A percentile compares a stretch with the other conserved stretches of the same genome.
These are phyloP conservation scores for Fraxinus pennsylvanica DNA, from an alignment of 257 asterid genomes.

Conservation along the genomic window DNA sequence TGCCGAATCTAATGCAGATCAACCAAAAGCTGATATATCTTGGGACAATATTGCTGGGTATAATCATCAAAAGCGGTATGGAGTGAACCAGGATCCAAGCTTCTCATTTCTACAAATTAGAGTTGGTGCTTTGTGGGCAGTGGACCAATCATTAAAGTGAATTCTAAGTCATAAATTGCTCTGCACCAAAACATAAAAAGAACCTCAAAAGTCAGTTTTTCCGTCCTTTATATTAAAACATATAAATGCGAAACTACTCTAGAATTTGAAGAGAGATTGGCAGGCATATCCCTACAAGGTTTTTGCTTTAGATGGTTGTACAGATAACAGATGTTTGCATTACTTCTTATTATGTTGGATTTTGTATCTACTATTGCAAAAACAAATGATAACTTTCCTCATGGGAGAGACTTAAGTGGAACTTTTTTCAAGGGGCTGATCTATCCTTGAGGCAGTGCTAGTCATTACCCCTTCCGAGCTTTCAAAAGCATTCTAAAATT, in stretches of 20 bases:
- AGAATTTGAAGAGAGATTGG: constrained; percentile 9
- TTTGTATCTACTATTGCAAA: background rate
- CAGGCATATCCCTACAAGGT: background rate
- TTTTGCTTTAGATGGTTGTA: background rate
- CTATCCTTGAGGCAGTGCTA: constrained; percentile 1
- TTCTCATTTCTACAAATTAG: constrained; percentile 23
- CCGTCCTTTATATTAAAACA: background rate
- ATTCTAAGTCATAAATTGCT: constrained; percentile 4
- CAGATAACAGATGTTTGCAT: constrained; percentile 14
- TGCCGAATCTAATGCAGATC: constrained; percentile 43
- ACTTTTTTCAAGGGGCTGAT: constrained; percentile 13
- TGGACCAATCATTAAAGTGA: constrained; percentile 2
- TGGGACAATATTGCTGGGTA: constrained; percentile 99
- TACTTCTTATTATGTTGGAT: constrained; percentile 7
- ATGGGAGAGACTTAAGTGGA: background rate
- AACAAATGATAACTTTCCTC: background rate
- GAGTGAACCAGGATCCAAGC: background rate
- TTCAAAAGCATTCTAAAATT: background rate
- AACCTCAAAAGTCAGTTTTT: background rate
- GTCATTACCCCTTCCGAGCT: background rate
- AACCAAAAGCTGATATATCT: constrained; percentile 52
- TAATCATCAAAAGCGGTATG: constrained; percentile 75
- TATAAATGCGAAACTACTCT: background rate
- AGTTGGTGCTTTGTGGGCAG: constrained; percentile 13
- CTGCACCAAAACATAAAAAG: background rate